Evolutionary conservation across 257 asterid genomes (phyloP).

Genomic region (Avicennia marina): DNA sequence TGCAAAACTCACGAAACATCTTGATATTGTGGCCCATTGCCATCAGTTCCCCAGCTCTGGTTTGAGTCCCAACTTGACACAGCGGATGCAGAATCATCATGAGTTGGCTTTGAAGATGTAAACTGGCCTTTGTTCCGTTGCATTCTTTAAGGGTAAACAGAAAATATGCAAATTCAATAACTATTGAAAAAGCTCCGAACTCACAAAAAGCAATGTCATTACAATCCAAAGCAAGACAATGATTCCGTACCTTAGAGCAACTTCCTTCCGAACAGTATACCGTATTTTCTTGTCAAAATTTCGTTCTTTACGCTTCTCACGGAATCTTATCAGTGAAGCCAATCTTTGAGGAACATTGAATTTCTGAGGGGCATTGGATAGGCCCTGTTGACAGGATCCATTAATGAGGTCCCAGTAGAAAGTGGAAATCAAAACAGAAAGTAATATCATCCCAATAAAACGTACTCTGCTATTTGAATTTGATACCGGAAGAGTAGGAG

Average conservation of each 20-base stretch:
- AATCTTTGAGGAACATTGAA: slow-evolving; percentile 13
- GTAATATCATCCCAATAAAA: slow-evolving; percentile 6
- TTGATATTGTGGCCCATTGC: slow-evolving; percentile 37
- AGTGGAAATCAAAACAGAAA: background rate
- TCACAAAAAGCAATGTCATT: background rate
- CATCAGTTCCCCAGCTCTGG: slow-evolving; percentile 55
- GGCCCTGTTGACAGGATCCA: background rate
- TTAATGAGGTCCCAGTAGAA: background rate
- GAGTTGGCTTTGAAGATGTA: slow-evolving; percentile 53
- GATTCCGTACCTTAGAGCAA: background rate
- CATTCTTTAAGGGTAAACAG: slow-evolving; percentile 39
- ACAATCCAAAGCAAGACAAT: background rate
- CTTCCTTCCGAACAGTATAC: slow-evolving; percentile 14
- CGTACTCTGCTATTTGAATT: slow-evolving; percentile 48
- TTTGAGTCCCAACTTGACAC: slow-evolving; percentile 60
- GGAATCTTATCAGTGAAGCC: slow-evolving; percentile 11
- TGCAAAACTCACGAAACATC: slow-evolving; percentile 50
- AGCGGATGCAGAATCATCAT: slow-evolving; percentile 61
- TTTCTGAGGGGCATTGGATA: slow-evolving; percentile 1
- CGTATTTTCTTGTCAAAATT: slow-evolving; percentile 13
- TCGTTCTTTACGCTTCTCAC: slow-evolving; percentile 14
- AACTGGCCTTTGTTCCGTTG: slow-evolving; percentile 79
- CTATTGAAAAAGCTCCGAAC: background rate
- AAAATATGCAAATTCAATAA: slow-evolving; percentile 1
- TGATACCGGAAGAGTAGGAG: slow-evolving; percentile 45